A percentile compares a stretch with the other conserved stretches of the same genome.
Evolutionary conservation across 257 asterid genomes (phyloP).

Genomic region (Fraxinus americana): DNA sequence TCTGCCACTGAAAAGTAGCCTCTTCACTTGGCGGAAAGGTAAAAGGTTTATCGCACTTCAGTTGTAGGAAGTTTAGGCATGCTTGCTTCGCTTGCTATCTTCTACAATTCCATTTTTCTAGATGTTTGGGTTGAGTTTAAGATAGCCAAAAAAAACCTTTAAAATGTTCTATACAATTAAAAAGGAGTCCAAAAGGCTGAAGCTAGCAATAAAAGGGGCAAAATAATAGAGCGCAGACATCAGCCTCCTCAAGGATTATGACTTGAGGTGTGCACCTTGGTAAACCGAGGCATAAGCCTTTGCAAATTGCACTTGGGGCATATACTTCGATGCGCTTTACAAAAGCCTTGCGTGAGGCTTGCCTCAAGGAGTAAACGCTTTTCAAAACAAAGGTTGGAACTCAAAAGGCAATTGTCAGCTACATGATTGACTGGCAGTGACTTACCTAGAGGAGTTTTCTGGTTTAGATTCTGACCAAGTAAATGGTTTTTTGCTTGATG

Average conservation of each 20-base stretch:
- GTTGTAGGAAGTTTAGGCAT: not conserved
- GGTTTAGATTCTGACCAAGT: slow-evolving; percentile 26
- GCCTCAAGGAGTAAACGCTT: not conserved
- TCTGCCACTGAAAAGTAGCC: not conserved
- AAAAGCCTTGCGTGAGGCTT: not conserved
- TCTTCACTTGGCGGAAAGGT: not conserved
- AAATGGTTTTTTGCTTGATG: slow-evolving; percentile 17
- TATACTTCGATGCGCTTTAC: not conserved
- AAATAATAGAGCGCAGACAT: not conserved
- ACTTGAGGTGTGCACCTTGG: not conserved
- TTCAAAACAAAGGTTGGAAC: not conserved
- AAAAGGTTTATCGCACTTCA: not conserved
- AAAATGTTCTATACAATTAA: not conserved
- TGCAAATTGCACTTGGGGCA: not conserved
- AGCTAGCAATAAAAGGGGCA: not conserved
- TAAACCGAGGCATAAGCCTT: not conserved
- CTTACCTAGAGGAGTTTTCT: slow-evolving; percentile 49
- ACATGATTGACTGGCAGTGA: slow-evolving; percentile 8
- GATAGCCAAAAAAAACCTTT: not conserved
- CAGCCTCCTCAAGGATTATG: not conserved
- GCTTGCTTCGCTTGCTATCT: not conserved
- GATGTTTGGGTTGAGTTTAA: not conserved
- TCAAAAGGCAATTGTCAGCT: not conserved
- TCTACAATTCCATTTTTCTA: not conserved
- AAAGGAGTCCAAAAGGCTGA: not conserved